Base-by-base conservation (phyloP, 2,329 filamentous ascomycete genomes). In the Dothistroma pini region DNA sequence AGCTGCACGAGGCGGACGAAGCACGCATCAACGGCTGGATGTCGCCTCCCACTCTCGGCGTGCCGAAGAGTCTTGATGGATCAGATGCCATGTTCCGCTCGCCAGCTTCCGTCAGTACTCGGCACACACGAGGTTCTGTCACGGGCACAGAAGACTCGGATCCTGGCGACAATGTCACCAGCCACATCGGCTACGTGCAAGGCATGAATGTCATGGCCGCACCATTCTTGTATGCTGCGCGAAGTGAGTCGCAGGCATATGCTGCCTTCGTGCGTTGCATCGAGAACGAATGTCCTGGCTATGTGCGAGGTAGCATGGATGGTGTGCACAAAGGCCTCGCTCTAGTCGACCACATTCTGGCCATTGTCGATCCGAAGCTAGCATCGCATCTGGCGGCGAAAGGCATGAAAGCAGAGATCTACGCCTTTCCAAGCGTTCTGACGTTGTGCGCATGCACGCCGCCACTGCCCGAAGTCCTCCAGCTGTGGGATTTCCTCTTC, bases 141-240 rank as follows among this genome's bases (percentile, higher is more conserved):
- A 71, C 72, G 22, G 88, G 84, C 1, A 87, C 84, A 0, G 86
- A 88, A 71, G 82, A 86, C 63, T 83, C 88, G 66, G 86, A 88
- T 64, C 79, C 80, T 7, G 83, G 83, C 60, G 80, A 70, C 44
- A 61, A 65, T 14, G 53, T 59, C 31, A 65, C 79, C 34, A 88
- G 91, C 69, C 84, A 90, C 11, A 91, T 92, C 34, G 93, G 90
- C 47, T 99, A 99, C 70, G 93, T 99, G 2, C 95, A 99, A 76
- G 95, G 95, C 67, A 97, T 99, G 93, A 99, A 99, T 74, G 95
- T 99, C 47, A 84, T 99, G 16, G 93, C 93, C 10, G 95, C 95
- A 0, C 95, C 95, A 0, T 97, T 99, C 72, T 82, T 99, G 51
- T 99, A 99, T 75, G 92, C 91, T 5, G 93, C 95, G 1, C 88